Base-by-base conservation (phyloP, 176 grass and related monocot species). In the Oryza punctata region DNA sequence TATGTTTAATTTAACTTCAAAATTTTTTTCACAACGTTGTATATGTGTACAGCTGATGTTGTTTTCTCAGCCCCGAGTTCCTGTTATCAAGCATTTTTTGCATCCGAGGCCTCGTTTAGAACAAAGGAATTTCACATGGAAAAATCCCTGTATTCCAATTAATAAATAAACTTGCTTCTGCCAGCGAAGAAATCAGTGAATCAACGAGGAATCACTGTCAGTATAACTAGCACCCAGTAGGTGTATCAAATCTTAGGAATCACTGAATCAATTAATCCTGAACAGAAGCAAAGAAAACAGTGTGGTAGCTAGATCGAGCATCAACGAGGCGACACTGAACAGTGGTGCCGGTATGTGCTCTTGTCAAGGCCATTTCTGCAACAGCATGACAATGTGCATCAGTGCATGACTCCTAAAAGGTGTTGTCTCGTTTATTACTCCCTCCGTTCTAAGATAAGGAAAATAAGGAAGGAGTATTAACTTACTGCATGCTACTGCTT, bases 241-340 rank as follows among this genome's bases (percentile, higher is more conserved):
- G 2, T 45, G 13, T 14, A 47, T 47, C 45, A 47, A 47, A 47
- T 47, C 45, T 13, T 13, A 54, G 7, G 6, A 50, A 50, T 57
- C 5, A 57, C 1, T 21, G 16, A 57, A 57, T 14, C 13, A 71
- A 61, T 40, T 4, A 37, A 65, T 40, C 18, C 68, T 52, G 59
- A 66, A 80, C 84, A 49, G 29, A 3, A 26, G 16, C 4, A 5
- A 37, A 23, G 63, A 84, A 65, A 85, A 32, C 16, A 72, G 59
- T 67, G 10, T 45, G 43, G 11, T 45, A 45, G 12, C 35, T 44
- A 44, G 37, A 50, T 18, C 12, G 52, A 43, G 33, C 75, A 63
- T 63, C 41, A n/a, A 65, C 26, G 24, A 5, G 29, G 13, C 23
- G 43, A 57, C 6, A 16, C 24, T 24, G 32, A 69, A 85, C 50